Evolutionary conservation across 805 yeast species (phyloP), one percentile per base, ranked within the genome.

Genomic region (Metschnikowia dekortorum): DNA sequence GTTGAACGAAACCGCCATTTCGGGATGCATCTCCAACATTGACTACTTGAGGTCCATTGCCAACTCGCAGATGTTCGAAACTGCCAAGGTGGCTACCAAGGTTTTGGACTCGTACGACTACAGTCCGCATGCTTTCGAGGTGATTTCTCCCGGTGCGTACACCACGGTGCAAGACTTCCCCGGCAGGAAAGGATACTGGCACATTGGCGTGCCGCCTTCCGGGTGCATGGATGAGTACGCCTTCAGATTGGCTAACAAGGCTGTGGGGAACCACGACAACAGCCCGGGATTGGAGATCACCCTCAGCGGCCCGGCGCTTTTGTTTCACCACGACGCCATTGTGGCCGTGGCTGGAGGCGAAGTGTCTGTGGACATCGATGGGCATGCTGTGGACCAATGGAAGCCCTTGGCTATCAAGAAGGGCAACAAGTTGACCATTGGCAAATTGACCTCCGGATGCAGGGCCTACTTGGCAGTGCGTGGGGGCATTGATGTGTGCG

Each of bases 211-310:
- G 49, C 99, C 99, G 28, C 98, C 98, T 7, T 89, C 96, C 38
- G 99, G 99, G 42, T 97, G 98, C 52, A 94, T 92, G 98, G 99
- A 92, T 70, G 81, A 84, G 53, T 91, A 84, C 61, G 84, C 97
- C 4, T 91, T 91, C 74, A 79, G 97, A 61, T 67, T 89, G 54
- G 97, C 96, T 18, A 92, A 92, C 74, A 75, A 87, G 64, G 82
- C 89, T 61, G 98, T 92, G 41, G 98, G 97, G 53, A 94, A 92
- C 69, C 80, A 84, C 58, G 70, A 75, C 55, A 73, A 78, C 41
- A 86, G 97, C 9, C 96, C 98, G 6, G 97, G 95, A 34, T 77
- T 92, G 63, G 99, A 92, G 70, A 75, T 88, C 51, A 94, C 98
- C 1, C 73, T 92, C 60, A 80, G 72, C 46, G 99, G 98, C 26